These are phyloP conservation scores for Penicillium dipodomyicola DNA, from an alignment of 495 filamentous ascomycete species.

Conservation along the genomic window DNA sequence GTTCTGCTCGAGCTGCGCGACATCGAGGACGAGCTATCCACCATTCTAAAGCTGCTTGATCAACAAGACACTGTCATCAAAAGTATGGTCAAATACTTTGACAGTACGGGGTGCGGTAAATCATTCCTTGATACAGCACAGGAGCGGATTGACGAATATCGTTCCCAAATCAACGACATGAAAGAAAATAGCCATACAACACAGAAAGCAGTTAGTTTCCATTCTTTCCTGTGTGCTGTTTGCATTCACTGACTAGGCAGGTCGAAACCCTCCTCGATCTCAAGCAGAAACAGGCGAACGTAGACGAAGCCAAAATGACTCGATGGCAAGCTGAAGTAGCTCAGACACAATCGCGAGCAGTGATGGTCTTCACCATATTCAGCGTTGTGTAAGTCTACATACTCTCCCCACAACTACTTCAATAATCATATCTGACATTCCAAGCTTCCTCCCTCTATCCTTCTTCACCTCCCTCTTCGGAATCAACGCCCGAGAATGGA, in stretches of 20 bases:
- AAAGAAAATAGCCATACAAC: conserved; percentile 46
- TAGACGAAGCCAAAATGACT: conserved; percentile 64
- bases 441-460: conserved; percentile 57
- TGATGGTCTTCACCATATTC: conserved; percentile 70
- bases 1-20: conserved; percentile 64
- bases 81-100: conserved; percentile 47
- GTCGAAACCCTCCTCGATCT: conserved; percentile 67
- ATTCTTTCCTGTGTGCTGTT: neutral
- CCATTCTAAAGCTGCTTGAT: conserved; percentile 56
- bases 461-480: conserved; percentile 69
- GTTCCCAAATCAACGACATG: conserved; percentile 57
- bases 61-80: conserved; percentile 53
- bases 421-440: conserved; percentile 21
- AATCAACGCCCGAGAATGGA: conserved; percentile 65
- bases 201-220: conserved; percentile 37
- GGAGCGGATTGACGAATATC: conserved; percentile 54
- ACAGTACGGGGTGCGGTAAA: conserved; percentile 31
- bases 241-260: conserved; percentile 25
- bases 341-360: conserved; percentile 58
- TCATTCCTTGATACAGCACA: conserved; percentile 52
- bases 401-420: conserved; percentile 27
- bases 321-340: conserved; percentile 62
- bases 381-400: conserved; percentile 59
- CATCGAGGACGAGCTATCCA: conserved; percentile 63
- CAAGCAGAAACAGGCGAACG: conserved; percentile 66